Evolutionary conservation across 495 filamentous ascomycete genomes (phyloP).

Genomic region (Tuber umbilicatum): DNA sequence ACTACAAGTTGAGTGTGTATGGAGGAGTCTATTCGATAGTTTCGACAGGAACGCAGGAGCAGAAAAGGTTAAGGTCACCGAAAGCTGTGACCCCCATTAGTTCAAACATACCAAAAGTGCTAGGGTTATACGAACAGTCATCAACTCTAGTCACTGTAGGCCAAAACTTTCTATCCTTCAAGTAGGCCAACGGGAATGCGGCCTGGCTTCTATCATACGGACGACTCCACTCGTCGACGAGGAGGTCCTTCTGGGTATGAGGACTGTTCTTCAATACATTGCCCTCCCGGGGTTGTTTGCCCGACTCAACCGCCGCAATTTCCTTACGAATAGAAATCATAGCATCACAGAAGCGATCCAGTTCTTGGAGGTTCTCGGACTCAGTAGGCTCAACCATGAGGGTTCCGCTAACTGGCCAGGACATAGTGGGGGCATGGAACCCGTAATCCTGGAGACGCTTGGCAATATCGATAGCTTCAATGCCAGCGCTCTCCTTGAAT

Average conservation of each 20-base stretch:
- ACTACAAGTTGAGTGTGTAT: conserved; percentile 5
- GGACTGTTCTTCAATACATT: conserved; percentile 93
- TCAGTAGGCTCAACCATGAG: conserved; percentile 99
- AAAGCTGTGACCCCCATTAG: conserved; percentile 57
- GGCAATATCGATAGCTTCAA: conserved; percentile 95
- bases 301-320: conserved; percentile 77
- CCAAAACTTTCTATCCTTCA: conserved; percentile 98
- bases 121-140: conserved; percentile 60
- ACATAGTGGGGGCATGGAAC: conserved; percentile 98
- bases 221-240: conserved; percentile 66
- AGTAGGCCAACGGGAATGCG: conserved; percentile 77
- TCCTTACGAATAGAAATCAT: conserved; percentile 82
- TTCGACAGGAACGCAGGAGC: conserved; percentile 85
- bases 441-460: conserved; percentile 98
- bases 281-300: conserved; percentile 65
- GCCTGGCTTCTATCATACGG: conserved; percentile 74
- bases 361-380: conserved; percentile 84
- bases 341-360: conserved; percentile 91
- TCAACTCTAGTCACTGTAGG: conserved; percentile 81
- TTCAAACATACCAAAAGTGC: conserved; percentile 6
- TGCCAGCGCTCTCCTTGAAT: conserved; percentile 75
- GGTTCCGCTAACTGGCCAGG: conserved; percentile 92
- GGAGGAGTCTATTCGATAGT: conserved; percentile 43
- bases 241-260: conserved; percentile 76
- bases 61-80: conserved; percentile 90